Percentiles rank a stretch among this genome's conserved stretches.
These are phyloP conservation scores for Angomonas deanei DNA, from an alignment of 208 protist genomes.

Conservation along the genomic window DNA sequence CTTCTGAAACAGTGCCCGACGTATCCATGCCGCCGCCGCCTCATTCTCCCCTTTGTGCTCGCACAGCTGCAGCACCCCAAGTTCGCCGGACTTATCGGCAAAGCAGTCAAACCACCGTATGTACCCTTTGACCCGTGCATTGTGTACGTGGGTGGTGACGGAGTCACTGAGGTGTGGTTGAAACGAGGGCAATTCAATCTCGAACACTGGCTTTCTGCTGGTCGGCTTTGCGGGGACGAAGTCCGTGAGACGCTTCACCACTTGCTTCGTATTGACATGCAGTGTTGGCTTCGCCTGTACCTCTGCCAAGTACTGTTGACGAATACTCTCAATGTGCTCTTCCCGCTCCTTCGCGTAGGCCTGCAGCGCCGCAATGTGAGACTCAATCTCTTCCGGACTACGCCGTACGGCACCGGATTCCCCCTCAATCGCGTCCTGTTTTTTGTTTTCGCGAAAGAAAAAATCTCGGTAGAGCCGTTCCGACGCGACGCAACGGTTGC, in stretches of 20 bases:
- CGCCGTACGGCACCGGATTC: background rate
- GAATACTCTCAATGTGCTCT: background rate
- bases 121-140: background rate
- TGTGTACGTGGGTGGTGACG: background rate
- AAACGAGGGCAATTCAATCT: background rate
- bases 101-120: background rate
- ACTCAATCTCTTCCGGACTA: background rate
- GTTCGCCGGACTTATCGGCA: background rate
- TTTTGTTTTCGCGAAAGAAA: background rate
- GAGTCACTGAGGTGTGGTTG: background rate
- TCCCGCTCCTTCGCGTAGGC: background rate
- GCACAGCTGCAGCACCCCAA: background rate
- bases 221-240: background rate
- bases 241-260: background rate
- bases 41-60: background rate
- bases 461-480: background rate
- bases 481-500: background rate
- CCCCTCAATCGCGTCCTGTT: background rate
- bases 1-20: background rate
- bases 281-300: background rate
- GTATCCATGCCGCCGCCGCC: background rate
- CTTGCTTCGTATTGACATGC: background rate
- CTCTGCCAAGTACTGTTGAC: background rate
- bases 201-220: background rate
- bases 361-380: background rate